Evolutionary conservation across 805 yeast species (phyloP).

Genomic region (Candida boidinii): DNA sequence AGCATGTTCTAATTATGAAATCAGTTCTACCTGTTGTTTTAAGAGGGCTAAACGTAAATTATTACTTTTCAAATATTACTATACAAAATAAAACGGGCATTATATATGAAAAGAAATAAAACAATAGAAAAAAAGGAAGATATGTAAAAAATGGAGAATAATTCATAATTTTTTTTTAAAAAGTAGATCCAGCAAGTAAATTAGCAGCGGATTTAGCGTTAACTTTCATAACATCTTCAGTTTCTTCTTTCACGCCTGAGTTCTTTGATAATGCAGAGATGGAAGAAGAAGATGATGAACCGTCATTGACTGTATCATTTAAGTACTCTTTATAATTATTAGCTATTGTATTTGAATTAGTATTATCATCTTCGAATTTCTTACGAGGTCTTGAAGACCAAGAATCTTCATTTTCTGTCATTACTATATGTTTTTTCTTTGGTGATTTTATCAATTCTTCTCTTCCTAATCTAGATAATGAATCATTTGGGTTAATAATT

Average conservation of each 20-base stretch:
- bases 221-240: constrained; percentile 31
- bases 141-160: neutral
- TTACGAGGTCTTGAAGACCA: constrained; percentile 27
- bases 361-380: constrained; percentile 10
- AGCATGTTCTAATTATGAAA: too few relatives aligned
- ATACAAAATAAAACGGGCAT: too few relatives aligned
- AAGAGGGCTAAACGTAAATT: too few relatives aligned
- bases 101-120: too few relatives aligned
- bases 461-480: constrained; percentile 70
- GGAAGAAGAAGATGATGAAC: constrained; percentile 3
- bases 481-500: constrained; percentile 22
- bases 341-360: constrained; percentile 1
- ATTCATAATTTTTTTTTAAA: too few relatives aligned
- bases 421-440: neutral
- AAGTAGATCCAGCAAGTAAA: constrained; percentile 68
- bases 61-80: too few relatives aligned
- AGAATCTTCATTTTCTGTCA: constrained; percentile 16
- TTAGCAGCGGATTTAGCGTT: constrained; percentile 84
- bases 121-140: neutral
- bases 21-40: too few relatives aligned
- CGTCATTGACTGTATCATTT: constrained; percentile 4
- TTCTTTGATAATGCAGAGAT: neutral
- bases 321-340: too few relatives aligned
- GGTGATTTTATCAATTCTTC: constrained; percentile 32
- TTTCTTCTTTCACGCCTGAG: constrained; percentile 12